Conservation (phyloP, 192 early-diverging fungal genomes). For the Coemansia sp. region DNA sequence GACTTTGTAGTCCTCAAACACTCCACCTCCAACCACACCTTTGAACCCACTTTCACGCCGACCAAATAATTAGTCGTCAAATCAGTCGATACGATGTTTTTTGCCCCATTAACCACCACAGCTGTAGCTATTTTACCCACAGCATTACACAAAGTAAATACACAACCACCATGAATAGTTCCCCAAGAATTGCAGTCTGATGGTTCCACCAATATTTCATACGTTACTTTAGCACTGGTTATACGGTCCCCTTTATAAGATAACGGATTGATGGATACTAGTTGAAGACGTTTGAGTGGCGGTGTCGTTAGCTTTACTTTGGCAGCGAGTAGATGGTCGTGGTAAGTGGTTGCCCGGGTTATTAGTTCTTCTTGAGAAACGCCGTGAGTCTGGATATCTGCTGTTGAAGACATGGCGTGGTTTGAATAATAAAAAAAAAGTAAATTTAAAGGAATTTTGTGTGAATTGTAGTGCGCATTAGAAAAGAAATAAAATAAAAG, state of each 20-base stretch:
- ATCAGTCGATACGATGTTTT: slow-evolving; percentile 38
- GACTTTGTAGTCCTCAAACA: slow-evolving; percentile 42
- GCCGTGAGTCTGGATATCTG: background rate
- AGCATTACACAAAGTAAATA: slow-evolving; percentile 43
- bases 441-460: slow-evolving; percentile 47
- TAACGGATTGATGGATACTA: slow-evolving; percentile 34
- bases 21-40: slow-evolving; percentile 29
- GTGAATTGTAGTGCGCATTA: slow-evolving; percentile 26
- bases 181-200: slow-evolving; percentile 53
- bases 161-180: slow-evolving; percentile 53
- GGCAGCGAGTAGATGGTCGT: slow-evolving; percentile 30
- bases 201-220: slow-evolving; percentile 25
- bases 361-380: slow-evolving; percentile 22
- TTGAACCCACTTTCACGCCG: slow-evolving; percentile 7
- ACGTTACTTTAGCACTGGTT: slow-evolving; percentile 26
- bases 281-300: slow-evolving; percentile 35
- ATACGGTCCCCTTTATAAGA: slow-evolving; percentile 38
- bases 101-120: slow-evolving; percentile 18
- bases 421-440: background rate
- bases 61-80: slow-evolving; percentile 47
- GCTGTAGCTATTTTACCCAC: slow-evolving; percentile 52
- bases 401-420: slow-evolving; percentile 2
- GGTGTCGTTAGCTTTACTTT: slow-evolving; percentile 40
- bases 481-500: background rate
- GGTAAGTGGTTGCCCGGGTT: slow-evolving; percentile 24